These are phyloP conservation scores for Penicillium hesseltinei DNA, from an alignment of 2,329 filamentous ascomycete species.

Conservation along the genomic window DNA sequence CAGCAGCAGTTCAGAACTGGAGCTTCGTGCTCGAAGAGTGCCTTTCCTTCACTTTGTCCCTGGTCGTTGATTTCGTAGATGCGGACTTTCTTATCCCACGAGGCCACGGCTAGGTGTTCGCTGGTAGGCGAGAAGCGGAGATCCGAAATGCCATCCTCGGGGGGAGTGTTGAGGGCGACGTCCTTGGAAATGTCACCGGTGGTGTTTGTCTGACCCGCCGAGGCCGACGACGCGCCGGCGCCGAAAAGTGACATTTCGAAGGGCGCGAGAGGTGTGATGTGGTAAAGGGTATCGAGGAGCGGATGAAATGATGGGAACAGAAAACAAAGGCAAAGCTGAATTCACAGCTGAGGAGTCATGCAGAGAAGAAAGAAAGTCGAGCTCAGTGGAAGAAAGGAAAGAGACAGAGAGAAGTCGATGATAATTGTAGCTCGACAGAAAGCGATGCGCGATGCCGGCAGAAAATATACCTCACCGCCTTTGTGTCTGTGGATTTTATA, in stretches of 20 bases:
- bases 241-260: slow-evolving; percentile 54
- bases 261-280: slow-evolving; percentile 14
- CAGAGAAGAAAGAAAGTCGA: not conserved
- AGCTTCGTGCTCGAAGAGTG: slow-evolving; percentile 79
- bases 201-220: slow-evolving; percentile 61
- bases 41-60: slow-evolving; percentile 80
- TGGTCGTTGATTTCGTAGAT: slow-evolving; percentile 85
- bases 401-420: slow-evolving; percentile 1
- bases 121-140: slow-evolving; percentile 73
- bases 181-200: slow-evolving; percentile 90
- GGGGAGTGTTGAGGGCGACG: slow-evolving; percentile 72
- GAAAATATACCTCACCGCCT: slow-evolving; percentile 9
- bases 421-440: slow-evolving; percentile 11
- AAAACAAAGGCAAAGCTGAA: not conserved
- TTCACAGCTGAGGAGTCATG: not conserved
- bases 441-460: slow-evolving; percentile 10
- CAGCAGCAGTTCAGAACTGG: slow-evolving; percentile 84
- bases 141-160: slow-evolving; percentile 86
- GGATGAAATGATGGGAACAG: not conserved
- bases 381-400: slow-evolving; percentile 1
- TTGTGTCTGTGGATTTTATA: not conserved
- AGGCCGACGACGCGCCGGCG: slow-evolving; percentile 49
- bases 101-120: slow-evolving; percentile 84
- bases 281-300: not conserved
- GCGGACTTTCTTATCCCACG: slow-evolving; percentile 97